phyloP scores from a whole-genome alignment of 495 filamentous ascomycete species.

The Aspergillus haitiensis region DNA sequence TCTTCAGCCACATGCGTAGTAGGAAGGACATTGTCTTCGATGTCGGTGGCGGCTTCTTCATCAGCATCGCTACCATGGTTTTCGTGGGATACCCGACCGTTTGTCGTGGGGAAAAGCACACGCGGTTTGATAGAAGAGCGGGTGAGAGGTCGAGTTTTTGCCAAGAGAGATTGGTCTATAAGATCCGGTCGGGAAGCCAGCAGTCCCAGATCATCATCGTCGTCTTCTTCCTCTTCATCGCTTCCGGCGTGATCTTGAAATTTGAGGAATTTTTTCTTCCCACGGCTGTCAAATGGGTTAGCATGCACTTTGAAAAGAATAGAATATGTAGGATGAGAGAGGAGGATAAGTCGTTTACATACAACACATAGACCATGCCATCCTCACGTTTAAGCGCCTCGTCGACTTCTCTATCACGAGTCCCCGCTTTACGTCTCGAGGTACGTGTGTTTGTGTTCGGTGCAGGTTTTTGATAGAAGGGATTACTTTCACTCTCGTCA shows the following conservation, averaged over 20 bases:
- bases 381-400: constrained; percentile 66
- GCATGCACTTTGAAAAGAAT: constrained; percentile 11
- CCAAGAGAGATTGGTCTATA: constrained; percentile 32
- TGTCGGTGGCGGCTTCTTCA: constrained; percentile 55
- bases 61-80: constrained; percentile 46
- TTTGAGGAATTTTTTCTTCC: constrained; percentile 76
- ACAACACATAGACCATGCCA: constrained; percentile 87
- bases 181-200: constrained; percentile 42
- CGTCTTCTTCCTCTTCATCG: constrained; percentile 47
- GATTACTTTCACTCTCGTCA: constrained; percentile 67
- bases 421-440: constrained; percentile 37
- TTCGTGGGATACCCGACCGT: constrained; percentile 30
- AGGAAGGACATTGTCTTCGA: constrained; percentile 55
- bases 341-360: constrained; percentile 44
- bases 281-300: constrained; percentile 63
- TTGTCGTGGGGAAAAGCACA: constrained; percentile 70
- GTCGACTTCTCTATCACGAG: constrained; percentile 55
- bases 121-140: constrained; percentile 80
- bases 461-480: constrained; percentile 61
- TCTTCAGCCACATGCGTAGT: constrained; percentile 46
- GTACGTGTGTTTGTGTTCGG: constrained; percentile 39
- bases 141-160: constrained; percentile 56
- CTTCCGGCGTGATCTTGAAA: constrained; percentile 50
- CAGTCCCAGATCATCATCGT: constrained; percentile 51
- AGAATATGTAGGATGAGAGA: not conserved